Base-by-base conservation (phyloP, 139 green algal species). In the Yamagishiella unicocca region DNA sequence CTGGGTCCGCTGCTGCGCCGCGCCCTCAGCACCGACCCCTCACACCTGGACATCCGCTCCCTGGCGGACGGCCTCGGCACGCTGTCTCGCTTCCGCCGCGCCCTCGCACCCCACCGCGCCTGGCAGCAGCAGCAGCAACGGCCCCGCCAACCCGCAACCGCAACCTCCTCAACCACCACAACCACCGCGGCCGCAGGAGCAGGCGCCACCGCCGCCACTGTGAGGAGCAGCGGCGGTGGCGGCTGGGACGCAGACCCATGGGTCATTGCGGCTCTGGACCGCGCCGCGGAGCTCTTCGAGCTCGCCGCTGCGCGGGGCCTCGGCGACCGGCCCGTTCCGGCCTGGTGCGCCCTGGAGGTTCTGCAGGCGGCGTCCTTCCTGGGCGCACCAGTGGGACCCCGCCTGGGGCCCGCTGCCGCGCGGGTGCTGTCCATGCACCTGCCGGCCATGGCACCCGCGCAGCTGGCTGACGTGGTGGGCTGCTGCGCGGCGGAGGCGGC, bases 401-500 rank as follows among this genome's bases (percentile, higher is more conserved):
- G 66, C 24, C 61, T 86, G 19, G n/a, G 9, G n/a, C 29, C 64
- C 5, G 80, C 64, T 33, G 80, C 80, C 2, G 43, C 80, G 9
- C 24, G 12, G 6, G 2, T 78, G 64, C 64, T 86, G 61, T 5
- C 9, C 8, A 1, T 68, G 43, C 64, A 77, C 43, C 21, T 77
- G 80, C 61, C 64, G 2, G 21, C 21, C 24, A 86, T 86, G 80
- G 9, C 43, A 31, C 31, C 64, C 7, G 43, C 21, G 38, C 42
- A 86, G 64, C 80, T 86, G 45, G 80, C 64, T 21, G 64, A 77
- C 29, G 38, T 86, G 80, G 29, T 86, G 31, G 24, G 33, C 33
- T 75, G 40, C 31, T 85, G 61, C 19, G 79, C 61, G 17, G 77
- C 37, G 24, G 21, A 33, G 21, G 53, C 53, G 33, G 7, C n/a